These are phyloP conservation scores for Gentiana dahurica DNA, from an alignment of 257 asterid species.

Conservation along the genomic window DNA sequence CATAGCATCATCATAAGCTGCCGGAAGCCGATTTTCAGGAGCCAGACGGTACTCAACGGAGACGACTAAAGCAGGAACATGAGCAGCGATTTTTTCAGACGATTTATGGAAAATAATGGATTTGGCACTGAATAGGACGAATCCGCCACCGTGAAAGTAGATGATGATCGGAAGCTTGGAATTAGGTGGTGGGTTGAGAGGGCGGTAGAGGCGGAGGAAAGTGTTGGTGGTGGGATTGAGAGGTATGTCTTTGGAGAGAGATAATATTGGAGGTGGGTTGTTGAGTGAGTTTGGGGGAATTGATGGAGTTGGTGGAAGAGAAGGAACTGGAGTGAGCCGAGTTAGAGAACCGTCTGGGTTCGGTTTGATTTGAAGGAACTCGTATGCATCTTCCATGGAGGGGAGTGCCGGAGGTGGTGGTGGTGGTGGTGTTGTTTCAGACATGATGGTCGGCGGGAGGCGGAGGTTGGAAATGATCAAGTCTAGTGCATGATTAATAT, in stretches of 20 bases:
- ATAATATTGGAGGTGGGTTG: conserved; percentile 3
- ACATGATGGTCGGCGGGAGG: conserved; percentile 3
- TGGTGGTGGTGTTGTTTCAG: conserved; percentile 8
- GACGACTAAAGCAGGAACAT: conserved; percentile 44
- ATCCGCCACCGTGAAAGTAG: conserved; percentile 65
- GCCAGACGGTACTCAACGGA: conserved; percentile 59
- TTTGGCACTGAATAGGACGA: conserved; percentile 29
- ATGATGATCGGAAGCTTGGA: conserved; percentile 42
- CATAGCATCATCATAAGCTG: conserved; percentile 65
- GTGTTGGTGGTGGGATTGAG: conserved; percentile 39
- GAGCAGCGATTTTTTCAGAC: conserved; percentile 25
- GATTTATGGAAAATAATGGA: conserved; percentile 23
- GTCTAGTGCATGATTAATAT: background rate
- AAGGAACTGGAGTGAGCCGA: conserved; percentile 17
- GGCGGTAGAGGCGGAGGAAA: conserved; percentile 52
- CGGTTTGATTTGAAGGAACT: conserved; percentile 21
- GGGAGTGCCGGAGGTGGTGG: background rate
- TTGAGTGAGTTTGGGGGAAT: background rate
- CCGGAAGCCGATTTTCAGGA: conserved; percentile 72
- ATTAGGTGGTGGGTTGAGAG: conserved; percentile 17
- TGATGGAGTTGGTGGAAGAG: conserved; percentile 29
- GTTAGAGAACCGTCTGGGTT: conserved; percentile 63
- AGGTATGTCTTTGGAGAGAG: conserved; percentile 46
- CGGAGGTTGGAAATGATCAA: background rate
- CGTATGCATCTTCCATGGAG: conserved; percentile 30